These are phyloP conservation scores for Pseudogymnoascus sp. DNA, from an alignment of 2,329 filamentous ascomycete genomes.

Conservation along the genomic window DNA sequence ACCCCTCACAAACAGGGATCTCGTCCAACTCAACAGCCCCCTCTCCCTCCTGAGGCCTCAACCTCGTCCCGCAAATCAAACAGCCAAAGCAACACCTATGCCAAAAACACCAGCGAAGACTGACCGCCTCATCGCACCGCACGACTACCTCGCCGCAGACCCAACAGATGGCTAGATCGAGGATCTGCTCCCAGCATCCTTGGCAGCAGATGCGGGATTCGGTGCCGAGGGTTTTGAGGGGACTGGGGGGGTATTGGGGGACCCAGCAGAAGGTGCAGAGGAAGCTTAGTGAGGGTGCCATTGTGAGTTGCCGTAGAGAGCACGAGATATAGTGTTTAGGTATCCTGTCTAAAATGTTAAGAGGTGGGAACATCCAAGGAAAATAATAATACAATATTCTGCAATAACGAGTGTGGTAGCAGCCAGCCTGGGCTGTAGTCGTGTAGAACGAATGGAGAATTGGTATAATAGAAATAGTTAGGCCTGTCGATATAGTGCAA, in stretches of 20 bases:
- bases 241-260: slow-evolving; percentile 30
- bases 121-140: slow-evolving; percentile 48
- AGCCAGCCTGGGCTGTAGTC: not conserved
- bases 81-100: slow-evolving; percentile 51
- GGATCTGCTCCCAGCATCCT: slow-evolving; percentile 39
- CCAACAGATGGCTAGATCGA: slow-evolving; percentile 51
- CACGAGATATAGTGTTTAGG: too few relatives aligned
- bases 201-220: slow-evolving; percentile 43
- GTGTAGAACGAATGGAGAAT: not conserved
- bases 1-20: slow-evolving; percentile 44
- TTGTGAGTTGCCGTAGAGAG: not conserved
- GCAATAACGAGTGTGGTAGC: not conserved
- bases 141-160: slow-evolving; percentile 49
- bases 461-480: not conserved
- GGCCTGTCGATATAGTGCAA: not conserved
- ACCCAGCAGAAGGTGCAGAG: slow-evolving; percentile 52
- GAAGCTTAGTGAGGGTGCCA: slow-evolving; percentile 28
- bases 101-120: slow-evolving; percentile 56
- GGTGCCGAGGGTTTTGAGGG: slow-evolving; percentile 35
- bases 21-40: slow-evolving; percentile 36
- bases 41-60: slow-evolving; percentile 10
- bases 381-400: not conserved
- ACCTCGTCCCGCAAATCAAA: slow-evolving; percentile 36
- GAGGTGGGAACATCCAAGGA: not conserved
- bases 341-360: not conserved